Evolutionary conservation across 2,329 filamentous ascomycete genomes (phyloP).

Genomic region (Cladophialophora exuberans): DNA sequence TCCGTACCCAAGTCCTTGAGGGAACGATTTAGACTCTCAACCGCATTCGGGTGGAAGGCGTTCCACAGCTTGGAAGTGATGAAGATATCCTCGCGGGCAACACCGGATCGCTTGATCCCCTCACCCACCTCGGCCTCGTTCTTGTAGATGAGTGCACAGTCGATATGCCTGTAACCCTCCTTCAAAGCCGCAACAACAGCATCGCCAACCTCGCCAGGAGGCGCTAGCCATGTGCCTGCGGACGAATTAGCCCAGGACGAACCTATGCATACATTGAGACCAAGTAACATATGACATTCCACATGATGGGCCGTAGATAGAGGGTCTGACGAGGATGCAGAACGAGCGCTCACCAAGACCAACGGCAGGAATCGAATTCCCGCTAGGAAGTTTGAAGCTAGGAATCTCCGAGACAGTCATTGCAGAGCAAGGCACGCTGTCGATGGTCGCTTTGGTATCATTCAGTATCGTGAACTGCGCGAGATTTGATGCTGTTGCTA

Average conservation of each 20-base stretch:
- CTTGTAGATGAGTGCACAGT: conserved; percentile 58
- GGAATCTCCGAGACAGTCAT: not conserved
- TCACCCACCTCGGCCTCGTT: conserved; percentile 84
- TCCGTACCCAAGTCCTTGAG: conserved; percentile 65
- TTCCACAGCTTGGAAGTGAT: conserved; percentile 86
- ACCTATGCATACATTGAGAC: not conserved
- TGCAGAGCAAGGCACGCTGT: too few species aligned
- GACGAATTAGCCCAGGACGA: conserved; percentile 2
- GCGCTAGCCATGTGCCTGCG: conserved; percentile 63
- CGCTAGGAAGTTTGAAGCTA: not conserved
- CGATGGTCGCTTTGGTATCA: too few species aligned
- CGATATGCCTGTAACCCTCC: conserved; percentile 57
- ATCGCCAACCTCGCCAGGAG: conserved; percentile 38
- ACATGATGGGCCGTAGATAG: not conserved
- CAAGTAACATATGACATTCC: too few species aligned
- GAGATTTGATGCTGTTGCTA: too few species aligned
- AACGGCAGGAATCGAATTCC: conserved; percentile 10
- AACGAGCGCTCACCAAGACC: conserved; percentile 12
- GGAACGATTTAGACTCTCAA: conserved; percentile 56
- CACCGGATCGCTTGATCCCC: conserved; percentile 73
- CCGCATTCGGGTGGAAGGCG: conserved; percentile 36
- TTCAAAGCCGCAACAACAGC: conserved; percentile 54
- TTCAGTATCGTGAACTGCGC: too few species aligned
- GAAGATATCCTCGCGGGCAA: conserved; percentile 78
- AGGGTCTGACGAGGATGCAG: not conserved